Conservation (phyloP, 2,329 filamentous ascomycete species). For the Cladosporium sp. region DNA sequence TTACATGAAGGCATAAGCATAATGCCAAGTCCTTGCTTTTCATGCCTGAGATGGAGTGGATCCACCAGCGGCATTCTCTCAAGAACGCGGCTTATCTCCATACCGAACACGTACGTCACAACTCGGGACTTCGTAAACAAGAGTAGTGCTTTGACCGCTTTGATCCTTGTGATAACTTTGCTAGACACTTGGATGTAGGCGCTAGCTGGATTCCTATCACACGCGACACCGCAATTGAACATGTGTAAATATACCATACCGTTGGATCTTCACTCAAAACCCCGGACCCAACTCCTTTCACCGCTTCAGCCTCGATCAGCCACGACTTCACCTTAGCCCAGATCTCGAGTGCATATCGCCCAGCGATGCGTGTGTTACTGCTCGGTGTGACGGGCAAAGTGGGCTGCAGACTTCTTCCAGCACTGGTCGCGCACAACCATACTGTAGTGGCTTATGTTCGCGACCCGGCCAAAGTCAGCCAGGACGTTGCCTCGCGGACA, state of each 20-base stretch:
- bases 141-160: slow-evolving; percentile 28
- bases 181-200: not conserved
- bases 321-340: not conserved
- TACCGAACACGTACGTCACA: not conserved
- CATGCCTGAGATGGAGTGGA: not conserved
- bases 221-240: not conserved
- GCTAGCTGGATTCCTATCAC: not conserved
- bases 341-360: slow-evolving; percentile 32
- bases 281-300: not conserved
- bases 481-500: slow-evolving; percentile 35
- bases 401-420: slow-evolving; percentile 22
- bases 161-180: slow-evolving; percentile 26
- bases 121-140: not conserved
- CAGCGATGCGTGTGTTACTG: slow-evolving; percentile 35
- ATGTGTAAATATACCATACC: not conserved
- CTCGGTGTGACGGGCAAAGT: slow-evolving; percentile 25
- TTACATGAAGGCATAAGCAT: not conserved
- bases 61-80: not conserved
- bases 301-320: not conserved
- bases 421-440: slow-evolving; percentile 39
- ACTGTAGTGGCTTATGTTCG: slow-evolving; percentile 43
- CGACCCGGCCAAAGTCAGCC: slow-evolving; percentile 31
- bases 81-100: not conserved
- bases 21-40: not conserved
- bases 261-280: not conserved